Conservation (phyloP, 257 asterid genomes). For the Scutellaria barbata region DNA sequence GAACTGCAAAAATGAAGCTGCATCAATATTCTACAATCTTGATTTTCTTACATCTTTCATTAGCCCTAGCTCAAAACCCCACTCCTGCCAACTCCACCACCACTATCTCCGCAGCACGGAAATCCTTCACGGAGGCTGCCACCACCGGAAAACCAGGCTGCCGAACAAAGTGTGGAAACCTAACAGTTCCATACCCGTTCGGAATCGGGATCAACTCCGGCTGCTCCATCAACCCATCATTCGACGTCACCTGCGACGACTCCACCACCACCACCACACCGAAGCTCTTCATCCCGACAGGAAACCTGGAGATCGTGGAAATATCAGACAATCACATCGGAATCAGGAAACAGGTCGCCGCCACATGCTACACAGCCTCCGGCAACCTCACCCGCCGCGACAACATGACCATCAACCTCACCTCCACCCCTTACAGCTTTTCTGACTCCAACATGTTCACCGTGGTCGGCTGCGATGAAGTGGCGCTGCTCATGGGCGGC, state of each 20-base stretch:
- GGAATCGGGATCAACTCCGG: conserved; percentile 40
- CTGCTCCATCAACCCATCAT: conserved; percentile 43
- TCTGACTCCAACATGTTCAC: conserved; percentile 48
- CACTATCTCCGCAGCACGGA: background rate
- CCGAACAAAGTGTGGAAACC: conserved; percentile 42
- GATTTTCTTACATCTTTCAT: conserved; percentile 22
- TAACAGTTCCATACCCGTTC: conserved; percentile 43
- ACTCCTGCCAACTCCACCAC: background rate
- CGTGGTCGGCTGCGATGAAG: conserved; percentile 54
- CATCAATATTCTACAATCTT: background rate
- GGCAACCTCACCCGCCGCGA: conserved; percentile 25
- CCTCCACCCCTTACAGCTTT: conserved; percentile 32
- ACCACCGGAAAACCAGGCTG: conserved; percentile 37
- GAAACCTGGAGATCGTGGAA: conserved; percentile 26
- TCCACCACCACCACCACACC: conserved; percentile 34
- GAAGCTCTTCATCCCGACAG: conserved; percentile 25
- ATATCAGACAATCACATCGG: conserved; percentile 28
- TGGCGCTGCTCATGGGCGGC: background rate
- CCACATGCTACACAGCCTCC: conserved; percentile 28
- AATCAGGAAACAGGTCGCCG: conserved; percentile 29
- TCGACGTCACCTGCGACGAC: conserved; percentile 46
- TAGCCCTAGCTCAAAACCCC: background rate
- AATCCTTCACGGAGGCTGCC: conserved; percentile 20
- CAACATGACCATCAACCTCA: background rate
- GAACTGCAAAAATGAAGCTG: conserved; percentile 5